A percentile compares a stretch with the other conserved stretches of the same genome.
Conservation (phyloP, 306 rosid species). For the Trifolium dubium region DNA sequence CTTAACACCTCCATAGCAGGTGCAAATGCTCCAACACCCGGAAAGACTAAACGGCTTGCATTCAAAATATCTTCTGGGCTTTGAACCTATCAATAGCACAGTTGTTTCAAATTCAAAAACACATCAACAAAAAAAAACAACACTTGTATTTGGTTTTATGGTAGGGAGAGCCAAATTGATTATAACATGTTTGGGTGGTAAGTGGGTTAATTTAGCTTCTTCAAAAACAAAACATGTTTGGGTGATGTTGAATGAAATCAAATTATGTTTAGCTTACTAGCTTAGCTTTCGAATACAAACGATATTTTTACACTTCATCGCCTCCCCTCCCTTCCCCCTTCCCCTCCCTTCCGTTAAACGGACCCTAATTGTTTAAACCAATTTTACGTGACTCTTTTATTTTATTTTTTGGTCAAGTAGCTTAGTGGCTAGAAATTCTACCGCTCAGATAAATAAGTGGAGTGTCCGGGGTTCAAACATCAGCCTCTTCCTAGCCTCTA, state of each 20-base stretch:
- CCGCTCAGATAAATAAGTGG: no score
- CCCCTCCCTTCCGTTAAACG: no score
- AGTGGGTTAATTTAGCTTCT: no score
- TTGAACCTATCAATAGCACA: constrained; percentile 64
- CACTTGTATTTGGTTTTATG: not conserved
- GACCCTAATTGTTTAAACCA: no score
- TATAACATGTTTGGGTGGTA: not conserved
- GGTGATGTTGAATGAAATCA: not conserved
- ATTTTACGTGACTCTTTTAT: no score
- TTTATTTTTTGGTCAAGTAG: no score
- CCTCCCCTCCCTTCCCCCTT: no score
- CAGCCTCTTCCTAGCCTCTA: no score
- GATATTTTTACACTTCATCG: not conserved
- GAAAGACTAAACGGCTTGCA: constrained; percentile 78
- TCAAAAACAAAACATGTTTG: no score
- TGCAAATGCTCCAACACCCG: constrained; percentile 96
- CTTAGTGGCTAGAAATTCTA: no score
- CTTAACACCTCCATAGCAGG: constrained; percentile 88
- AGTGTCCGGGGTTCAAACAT: no score
- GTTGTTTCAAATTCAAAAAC: constrained; percentile 14
- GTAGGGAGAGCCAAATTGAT: not conserved
- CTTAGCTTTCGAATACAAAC: not conserved
- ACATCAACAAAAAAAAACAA: not conserved
- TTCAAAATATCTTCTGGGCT: constrained; percentile 80
- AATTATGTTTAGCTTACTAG: no score